Evolutionary conservation across 352 stramenopile species (phyloP), one percentile per base, ranked within the genome.

Genomic region (Blastocystis sp.): DNA sequence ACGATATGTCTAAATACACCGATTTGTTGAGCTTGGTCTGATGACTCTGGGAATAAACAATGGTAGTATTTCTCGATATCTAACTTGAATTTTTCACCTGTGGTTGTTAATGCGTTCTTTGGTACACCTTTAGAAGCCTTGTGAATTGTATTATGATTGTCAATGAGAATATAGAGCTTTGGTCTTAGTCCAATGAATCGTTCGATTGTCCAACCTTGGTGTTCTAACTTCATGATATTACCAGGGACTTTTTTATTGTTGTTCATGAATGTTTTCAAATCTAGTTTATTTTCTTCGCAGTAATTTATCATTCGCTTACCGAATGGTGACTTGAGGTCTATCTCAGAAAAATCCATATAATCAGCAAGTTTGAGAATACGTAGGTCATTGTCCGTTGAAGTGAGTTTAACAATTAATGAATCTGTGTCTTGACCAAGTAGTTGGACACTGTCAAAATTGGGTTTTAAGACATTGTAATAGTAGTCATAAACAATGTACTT

Each of bases 401-500:
- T 66, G 61, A 66, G 4, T 21, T 66, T 28, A 4, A 66, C 61
- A 21, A 66, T 66, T 17, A 66, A 21, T 21, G 61, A 66, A 21
- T 66, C 61, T 40, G 61, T 66, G 19, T 66, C 61, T 40, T 66
- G 61, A 40, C 61, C 61, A 28, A 66, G 28, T 17, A 66, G 28
- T 66, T 4, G 3, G 28, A 66, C 61, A 66, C 19, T 66, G 28
- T 4, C 61, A 40, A 66, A 66, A 9, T 4, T 66, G 3, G 4
- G 4, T 17, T 66, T 66, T 7, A 66, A 17, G 3, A n/a, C 19
- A 17, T 66, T 66, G 61, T 66, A 66, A 21, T 66, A 66, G 61
- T 19, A 66, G 19, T 66, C 61, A 40, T 66, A 66, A 9, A 66
- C 19, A 17, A 66, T 66, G 61, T 66, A 40, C 28, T 66, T 66